Percentiles rank a stretch among this genome's conserved stretches.
phyloP scores from a whole-genome alignment of 345 rosid genomes.

The Citrus australasica region DNA sequence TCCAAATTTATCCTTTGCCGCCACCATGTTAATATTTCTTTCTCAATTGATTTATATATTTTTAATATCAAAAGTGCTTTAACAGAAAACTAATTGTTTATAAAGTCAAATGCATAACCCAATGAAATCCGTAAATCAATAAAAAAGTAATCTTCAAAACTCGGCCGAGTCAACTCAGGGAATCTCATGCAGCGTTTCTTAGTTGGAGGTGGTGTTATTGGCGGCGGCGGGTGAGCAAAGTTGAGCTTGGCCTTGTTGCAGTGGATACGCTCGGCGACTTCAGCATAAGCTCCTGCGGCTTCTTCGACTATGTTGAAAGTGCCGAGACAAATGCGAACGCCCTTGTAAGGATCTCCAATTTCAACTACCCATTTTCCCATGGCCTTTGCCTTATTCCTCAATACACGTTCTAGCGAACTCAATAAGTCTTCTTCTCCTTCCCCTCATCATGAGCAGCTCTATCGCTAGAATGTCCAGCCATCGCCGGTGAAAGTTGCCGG shows the following conservation, averaged over 20 bases:
- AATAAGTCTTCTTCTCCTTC: slow-evolving; percentile 15
- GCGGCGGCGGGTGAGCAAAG: neutral
- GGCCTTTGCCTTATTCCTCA: slow-evolving; percentile 26
- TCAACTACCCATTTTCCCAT: too few species aligned
- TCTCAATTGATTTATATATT: too few species aligned
- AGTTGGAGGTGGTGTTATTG: too few species aligned
- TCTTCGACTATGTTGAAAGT: slow-evolving; percentile 79
- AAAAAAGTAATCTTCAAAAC: neutral
- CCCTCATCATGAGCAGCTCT: slow-evolving; percentile 10
- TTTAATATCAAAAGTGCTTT: too few species aligned
- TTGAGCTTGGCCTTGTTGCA: slow-evolving; percentile 93
- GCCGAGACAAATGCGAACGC: slow-evolving; percentile 87
- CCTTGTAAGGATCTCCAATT: slow-evolving; percentile 66
- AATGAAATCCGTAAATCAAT: too few species aligned
- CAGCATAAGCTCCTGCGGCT: slow-evolving; percentile 81
- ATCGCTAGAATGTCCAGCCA: neutral
- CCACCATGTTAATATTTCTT: too few species aligned
- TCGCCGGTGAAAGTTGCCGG: neutral
- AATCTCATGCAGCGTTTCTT: too few species aligned
- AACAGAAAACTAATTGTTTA: too few species aligned
- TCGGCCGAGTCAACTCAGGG: slow-evolving; percentile 30
- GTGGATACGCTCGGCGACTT: slow-evolving; percentile 81
- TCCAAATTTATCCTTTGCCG: too few species aligned
- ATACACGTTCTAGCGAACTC: slow-evolving; percentile 64
- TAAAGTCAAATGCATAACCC: too few species aligned